Percentiles rank a stretch among this genome's conserved stretches.
Evolutionary conservation across 441 rosid species (phyloP).

Genomic region (Capsella rubella): DNA sequence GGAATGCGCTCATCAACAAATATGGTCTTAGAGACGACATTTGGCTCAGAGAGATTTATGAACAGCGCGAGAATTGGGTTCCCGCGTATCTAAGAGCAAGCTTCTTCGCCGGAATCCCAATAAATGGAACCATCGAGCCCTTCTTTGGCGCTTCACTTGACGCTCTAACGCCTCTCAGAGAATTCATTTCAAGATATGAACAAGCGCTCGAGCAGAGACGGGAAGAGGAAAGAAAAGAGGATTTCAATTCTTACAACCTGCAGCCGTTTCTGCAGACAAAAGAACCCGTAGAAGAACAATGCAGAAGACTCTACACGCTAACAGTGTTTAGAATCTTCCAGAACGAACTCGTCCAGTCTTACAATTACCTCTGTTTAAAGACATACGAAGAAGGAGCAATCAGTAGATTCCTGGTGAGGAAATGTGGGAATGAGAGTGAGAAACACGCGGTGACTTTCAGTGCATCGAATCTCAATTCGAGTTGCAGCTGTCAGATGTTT

Average conservation of each 20-base stretch:
- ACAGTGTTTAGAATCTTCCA: conserved; percentile 74
- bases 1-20: conserved; percentile 69
- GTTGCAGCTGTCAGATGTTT: conserved; percentile 90
- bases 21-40: conserved; percentile 64
- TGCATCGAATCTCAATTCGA: conserved; percentile 61
- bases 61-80: conserved; percentile 79
- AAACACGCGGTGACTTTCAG: conserved; percentile 71
- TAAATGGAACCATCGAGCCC: conserved; percentile 59
- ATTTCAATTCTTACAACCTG: conserved; percentile 67
- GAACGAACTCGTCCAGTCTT: conserved; percentile 68
- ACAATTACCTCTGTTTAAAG: conserved; percentile 66
- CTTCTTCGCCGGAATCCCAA: conserved; percentile 81
- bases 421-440: conserved; percentile 73
- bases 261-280: conserved; percentile 74
- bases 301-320: conserved; percentile 76
- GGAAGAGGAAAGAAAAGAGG: conserved; percentile 86
- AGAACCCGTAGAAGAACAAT: conserved; percentile 84
- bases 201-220: conserved; percentile 71
- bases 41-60: conserved; percentile 80
- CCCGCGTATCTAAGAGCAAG: conserved; percentile 70
- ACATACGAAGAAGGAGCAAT: conserved; percentile 76
- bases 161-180: conserved; percentile 63
- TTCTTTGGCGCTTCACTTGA: conserved; percentile 64
- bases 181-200: conserved; percentile 68
- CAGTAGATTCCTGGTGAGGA: conserved; percentile 64